Base-by-base conservation (phyloP, 2,329 filamentous ascomycete genomes). In the Botryotinia narcissicola region DNA sequence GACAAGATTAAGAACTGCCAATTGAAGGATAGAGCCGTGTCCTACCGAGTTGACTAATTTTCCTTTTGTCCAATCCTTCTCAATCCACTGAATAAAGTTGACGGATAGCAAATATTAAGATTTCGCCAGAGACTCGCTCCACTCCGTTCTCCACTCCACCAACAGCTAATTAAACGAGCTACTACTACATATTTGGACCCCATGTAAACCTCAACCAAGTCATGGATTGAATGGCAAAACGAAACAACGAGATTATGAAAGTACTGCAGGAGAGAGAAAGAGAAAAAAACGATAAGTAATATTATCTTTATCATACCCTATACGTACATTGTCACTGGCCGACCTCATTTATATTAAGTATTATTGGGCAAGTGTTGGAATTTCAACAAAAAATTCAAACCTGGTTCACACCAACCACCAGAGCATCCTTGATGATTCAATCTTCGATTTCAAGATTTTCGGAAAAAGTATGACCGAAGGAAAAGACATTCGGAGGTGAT, bases 401-500 rank as follows among this genome's bases (percentile, higher is more conserved):
- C 66, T 68, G 42, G 48, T 22, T 29, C 46, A 29, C 29, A 42
- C 48, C 66, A 57, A 68, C 48, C 66, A 68, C 18, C 48, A 68
- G 16, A 67, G 35, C 14, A 63, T 32, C 64, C 46, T 42, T 68
- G 64, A 57, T 46, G 63, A 42, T 54, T 42, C 32, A 54, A 64
- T 67, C 54, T 46, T 60, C 51, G 46, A 59, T 46, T 70, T 60
- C 35, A 51, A 32, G 32, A 18, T 29, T 68, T 62, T 74, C 73
- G 73, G 74, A 71, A 73, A 75, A 75, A 68, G 71, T 72, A 67
- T 62, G 70, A 70, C 73, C 74, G 74, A 75, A 25, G 32, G n/a
- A 37, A 51, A 63, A 63, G 35, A 59, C 35, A 25, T 63, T 74
- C 74, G 74, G 74, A 75, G 71, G 61, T 71, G 70, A 71, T 68